A percentile compares a stretch with the other conserved stretches of the same genome.
These are phyloP conservation scores for Mitragyna speciosa DNA, from an alignment of 257 asterid species.

Conservation along the genomic window DNA sequence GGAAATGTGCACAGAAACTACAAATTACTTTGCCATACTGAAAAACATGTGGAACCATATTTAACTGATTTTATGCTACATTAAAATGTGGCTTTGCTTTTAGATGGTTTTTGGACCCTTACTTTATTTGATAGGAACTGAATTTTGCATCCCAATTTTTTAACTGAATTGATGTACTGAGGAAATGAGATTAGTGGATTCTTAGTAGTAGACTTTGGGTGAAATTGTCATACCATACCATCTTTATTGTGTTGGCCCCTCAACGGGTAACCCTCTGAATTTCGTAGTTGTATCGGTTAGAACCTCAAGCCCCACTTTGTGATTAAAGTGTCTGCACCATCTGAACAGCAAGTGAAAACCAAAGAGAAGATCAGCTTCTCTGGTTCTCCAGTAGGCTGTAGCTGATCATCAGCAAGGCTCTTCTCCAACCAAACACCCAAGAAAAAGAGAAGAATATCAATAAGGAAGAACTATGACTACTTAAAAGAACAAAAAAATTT, in stretches of 20 bases:
- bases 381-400: conserved; percentile 4
- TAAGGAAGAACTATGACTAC: background rate
- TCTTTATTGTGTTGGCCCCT: conserved; percentile 29
- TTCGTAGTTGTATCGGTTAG: conserved; percentile 17
- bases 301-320: conserved; percentile 37
- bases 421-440: background rate
- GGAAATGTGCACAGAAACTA: conserved; percentile 23
- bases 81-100: background rate
- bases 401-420: background rate
- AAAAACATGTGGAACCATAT: background rate
- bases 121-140: no score
- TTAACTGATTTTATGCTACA: background rate
- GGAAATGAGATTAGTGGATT: background rate
- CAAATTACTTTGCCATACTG: conserved; percentile 9
- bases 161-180: background rate
- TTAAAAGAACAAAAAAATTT: background rate
- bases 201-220: background rate
- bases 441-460: background rate
- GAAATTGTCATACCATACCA: conserved; percentile 36
- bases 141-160: background rate
- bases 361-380: conserved; percentile 13
- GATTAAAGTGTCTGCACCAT: conserved; percentile 46
- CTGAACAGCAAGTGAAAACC: conserved; percentile 22
- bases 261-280: conserved; percentile 32
- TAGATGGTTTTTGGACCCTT: background rate